Percentiles rank a stretch among this genome's conserved stretches.
These are phyloP conservation scores for Dissophora globulifera DNA, from an alignment of 192 early-diverging fungal species.

Conservation along the genomic window DNA sequence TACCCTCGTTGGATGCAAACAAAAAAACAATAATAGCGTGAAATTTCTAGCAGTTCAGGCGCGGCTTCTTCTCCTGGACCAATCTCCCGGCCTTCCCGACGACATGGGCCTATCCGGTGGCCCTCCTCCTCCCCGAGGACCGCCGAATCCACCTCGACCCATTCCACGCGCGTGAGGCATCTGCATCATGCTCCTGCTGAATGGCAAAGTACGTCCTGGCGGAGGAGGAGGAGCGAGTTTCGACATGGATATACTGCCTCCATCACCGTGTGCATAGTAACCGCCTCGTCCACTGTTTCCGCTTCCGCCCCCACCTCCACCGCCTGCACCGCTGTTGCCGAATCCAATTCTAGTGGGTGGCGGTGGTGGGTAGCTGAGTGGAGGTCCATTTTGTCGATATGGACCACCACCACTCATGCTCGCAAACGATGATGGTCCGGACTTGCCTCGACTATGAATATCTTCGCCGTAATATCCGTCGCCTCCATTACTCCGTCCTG, in stretches of 20 bases:
- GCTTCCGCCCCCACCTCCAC: slow-evolving; percentile 8
- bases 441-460: background rate
- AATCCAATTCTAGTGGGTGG: slow-evolving; percentile 36
- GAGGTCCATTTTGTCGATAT: slow-evolving; percentile 18
- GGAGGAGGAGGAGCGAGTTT: slow-evolving; percentile 6
- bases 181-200: slow-evolving; percentile 38
- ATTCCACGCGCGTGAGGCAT: slow-evolving; percentile 32
- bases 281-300: slow-evolving; percentile 3
- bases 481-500: background rate
- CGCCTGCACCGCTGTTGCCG: background rate
- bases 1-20: background rate
- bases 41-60: no score
- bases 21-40: background rate
- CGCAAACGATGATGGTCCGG: slow-evolving; percentile 5
- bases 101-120: slow-evolving; percentile 20
- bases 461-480: slow-evolving; percentile 24
- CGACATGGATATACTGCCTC: background rate
- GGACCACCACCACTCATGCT: slow-evolving; percentile 6
- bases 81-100: slow-evolving; percentile 26
- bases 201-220: slow-evolving; percentile 6
- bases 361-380: background rate
- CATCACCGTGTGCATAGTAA: slow-evolving; percentile 29
- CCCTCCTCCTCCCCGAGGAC: slow-evolving; percentile 9
- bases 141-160: slow-evolving; percentile 22
- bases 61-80: slow-evolving; percentile 29